Evolutionary conservation across 2,329 filamentous ascomycete species (phyloP).

Genomic region (Fusarium secorum): DNA sequence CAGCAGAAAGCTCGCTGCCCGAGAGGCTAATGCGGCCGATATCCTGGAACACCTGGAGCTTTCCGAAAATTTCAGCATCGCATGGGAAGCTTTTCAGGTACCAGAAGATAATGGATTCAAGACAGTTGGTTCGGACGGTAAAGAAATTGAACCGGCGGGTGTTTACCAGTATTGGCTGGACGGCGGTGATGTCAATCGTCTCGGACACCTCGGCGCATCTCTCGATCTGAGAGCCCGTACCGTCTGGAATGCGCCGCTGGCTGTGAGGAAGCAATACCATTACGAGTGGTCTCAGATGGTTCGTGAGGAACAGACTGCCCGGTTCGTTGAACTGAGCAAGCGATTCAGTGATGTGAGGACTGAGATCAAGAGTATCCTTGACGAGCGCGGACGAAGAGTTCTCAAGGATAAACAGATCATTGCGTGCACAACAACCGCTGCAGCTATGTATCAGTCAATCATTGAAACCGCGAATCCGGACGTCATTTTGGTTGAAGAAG

Average conservation of each 20-base stretch:
- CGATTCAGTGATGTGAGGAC: conserved; percentile 54
- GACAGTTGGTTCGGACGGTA: conserved; percentile 56
- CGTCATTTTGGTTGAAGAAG: conserved; percentile 74
- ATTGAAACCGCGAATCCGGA: conserved; percentile 64
- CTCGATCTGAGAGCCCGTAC: conserved; percentile 39
- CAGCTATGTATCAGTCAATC: conserved; percentile 66
- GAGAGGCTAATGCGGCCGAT: conserved; percentile 24
- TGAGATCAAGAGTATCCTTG: conserved; percentile 53
- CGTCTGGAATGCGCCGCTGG: conserved; percentile 62
- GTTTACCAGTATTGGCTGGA: conserved; percentile 36
- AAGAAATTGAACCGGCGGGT: conserved; percentile 44
- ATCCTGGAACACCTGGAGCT: conserved; percentile 60
- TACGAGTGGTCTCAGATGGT: conserved; percentile 55
- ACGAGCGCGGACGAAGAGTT: conserved; percentile 51
- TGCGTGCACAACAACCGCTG: conserved; percentile 75
- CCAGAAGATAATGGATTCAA: conserved; percentile 58
- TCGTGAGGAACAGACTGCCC: conserved; percentile 58
- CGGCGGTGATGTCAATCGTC: background rate
- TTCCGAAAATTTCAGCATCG: conserved; percentile 56
- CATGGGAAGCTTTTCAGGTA: conserved; percentile 64
- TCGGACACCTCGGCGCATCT: background rate
- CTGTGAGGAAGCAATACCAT: conserved; percentile 48
- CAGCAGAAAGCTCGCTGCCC: conserved; percentile 21
- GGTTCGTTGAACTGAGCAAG: conserved; percentile 49
- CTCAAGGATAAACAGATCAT: conserved; percentile 68